Percentiles rank a stretch among this genome's conserved stretches.
phyloP scores from a whole-genome alignment of 2,329 filamentous ascomycete species.

The Fusarium duplospermum region DNA sequence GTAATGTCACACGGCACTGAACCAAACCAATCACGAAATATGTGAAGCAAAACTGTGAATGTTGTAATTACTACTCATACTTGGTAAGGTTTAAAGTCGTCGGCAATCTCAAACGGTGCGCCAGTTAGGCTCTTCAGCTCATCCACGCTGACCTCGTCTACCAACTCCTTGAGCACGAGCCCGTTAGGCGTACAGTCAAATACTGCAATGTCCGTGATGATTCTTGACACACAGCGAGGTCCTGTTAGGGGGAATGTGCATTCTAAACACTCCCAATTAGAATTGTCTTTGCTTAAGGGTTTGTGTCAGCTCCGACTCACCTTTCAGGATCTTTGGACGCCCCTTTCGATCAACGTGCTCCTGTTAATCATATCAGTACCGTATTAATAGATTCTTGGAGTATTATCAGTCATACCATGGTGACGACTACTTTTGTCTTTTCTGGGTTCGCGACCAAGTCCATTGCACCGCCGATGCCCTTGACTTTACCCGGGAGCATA shows the following conservation, averaged over 20 bases:
- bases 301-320: conserved; percentile 49
- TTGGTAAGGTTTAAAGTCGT: not conserved
- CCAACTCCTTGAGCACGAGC: not conserved
- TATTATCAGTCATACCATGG: conserved; percentile 64
- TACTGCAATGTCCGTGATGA: conserved; percentile 79
- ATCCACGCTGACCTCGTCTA: not conserved
- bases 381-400: accelerated
- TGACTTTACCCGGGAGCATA: conserved; percentile 92
- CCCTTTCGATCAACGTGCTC: conserved; percentile 96
- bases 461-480: conserved; percentile 94
- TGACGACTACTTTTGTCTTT: conserved; percentile 88
- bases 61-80: not conserved
- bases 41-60: no score
- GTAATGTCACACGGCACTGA: no score
- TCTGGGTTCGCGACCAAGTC: conserved; percentile 88
- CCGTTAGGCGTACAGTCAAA: conserved; percentile 8
- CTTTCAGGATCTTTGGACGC: conserved; percentile 89
- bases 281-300: not conserved
- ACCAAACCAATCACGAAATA: no score
- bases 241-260: conserved; percentile 92
- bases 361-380: not conserved
- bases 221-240: conserved; percentile 85
- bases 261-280: conserved; percentile 21
- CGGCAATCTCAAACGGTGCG: not conserved
- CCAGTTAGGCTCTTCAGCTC: conserved; percentile 1